Evolutionary conservation across 2,329 filamentous ascomycete genomes (phyloP).

Genomic region (Sporothrix protearum): DNA sequence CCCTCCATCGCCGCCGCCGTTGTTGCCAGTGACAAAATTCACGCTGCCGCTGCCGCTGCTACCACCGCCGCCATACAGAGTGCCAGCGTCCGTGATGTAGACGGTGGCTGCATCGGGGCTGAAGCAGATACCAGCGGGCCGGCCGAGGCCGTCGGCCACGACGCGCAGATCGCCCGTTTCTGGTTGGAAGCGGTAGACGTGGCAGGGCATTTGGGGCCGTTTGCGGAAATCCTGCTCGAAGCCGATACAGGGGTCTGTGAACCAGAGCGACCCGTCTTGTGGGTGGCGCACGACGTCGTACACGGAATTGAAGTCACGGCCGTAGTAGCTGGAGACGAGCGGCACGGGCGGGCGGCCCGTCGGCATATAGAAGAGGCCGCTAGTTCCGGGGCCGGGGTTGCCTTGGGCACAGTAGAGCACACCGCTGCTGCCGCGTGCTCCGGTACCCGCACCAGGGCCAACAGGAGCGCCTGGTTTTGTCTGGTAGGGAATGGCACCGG

Average conservation of each 20-base stretch:
- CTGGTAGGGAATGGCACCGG: constrained; percentile 57
- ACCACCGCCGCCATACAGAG: constrained; percentile 32
- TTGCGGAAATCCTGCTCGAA: constrained; percentile 45
- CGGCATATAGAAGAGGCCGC: constrained; percentile 42
- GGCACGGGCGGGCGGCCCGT: constrained; percentile 34
- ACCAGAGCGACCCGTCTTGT: constrained; percentile 45
- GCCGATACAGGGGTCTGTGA: constrained; percentile 47
- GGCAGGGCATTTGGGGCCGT: constrained; percentile 44
- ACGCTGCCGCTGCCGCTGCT: neutral
- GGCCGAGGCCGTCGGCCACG: constrained; percentile 46
- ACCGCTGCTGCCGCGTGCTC: constrained; percentile 37
- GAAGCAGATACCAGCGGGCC: constrained; percentile 43
- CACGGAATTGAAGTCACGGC: constrained; percentile 47
- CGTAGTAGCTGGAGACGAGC: constrained; percentile 44
- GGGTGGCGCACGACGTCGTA: constrained; percentile 42
- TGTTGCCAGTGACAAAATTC: neutral
- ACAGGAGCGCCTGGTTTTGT: neutral
- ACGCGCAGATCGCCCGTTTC: constrained; percentile 42
- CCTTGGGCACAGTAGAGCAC: constrained; percentile 33
- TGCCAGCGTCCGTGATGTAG: constrained; percentile 44
- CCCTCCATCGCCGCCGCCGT: constrained; percentile 29
- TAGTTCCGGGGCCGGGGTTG: constrained; percentile 24
- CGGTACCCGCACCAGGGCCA: neutral
- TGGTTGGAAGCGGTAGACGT: constrained; percentile 47
- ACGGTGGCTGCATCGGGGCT: constrained; percentile 39